Evolutionary conservation across 2,329 filamentous ascomycete species (phyloP), one percentile per base, ranked within the genome.

Genomic region (Mariannaea sp.): DNA sequence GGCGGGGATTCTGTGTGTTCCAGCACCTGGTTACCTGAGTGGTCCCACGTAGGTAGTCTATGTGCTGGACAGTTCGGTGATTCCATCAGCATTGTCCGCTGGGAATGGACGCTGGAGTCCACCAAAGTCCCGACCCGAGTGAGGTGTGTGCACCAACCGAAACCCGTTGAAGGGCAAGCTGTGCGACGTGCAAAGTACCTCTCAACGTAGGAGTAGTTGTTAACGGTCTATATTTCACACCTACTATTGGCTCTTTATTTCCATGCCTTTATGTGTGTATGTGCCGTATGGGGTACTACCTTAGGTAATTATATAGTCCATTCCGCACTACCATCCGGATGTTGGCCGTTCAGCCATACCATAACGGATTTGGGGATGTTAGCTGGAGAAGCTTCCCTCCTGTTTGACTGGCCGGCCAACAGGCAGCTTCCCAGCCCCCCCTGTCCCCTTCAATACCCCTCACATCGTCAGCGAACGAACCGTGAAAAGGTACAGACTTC

Each of bases 351-450:
- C 44, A 40, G 14, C 50, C 38, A 38, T 41, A n/a, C 22, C 12
- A 35, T n/a, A 36, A 7, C 33, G 27, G 39, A 40, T 44, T 24
- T 33, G 14, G 27, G 19, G 32, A 26, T 29, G 22, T 32, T 14
- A 19, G 13, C 33, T 26, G 22, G 8, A 45, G 35, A 24, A 12
- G 7, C 26, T 7, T 47, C 29, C 45, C 36, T 16, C 29, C 26
- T 14, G 22, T 46, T 12, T 44, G 51, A 54, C 26, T 49, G 51
- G 51, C 51, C 51, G 29, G 35, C 27, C 42, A 46, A 52, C 49
- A 52, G 27, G 32, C 26, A 38, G n/a, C 22, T 5, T 35, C 32
- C n/a, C n/a, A 33, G 45, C 22, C 3, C 30, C 30, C 30, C 12
- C 12, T 12, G 7, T 29, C 26, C 12, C 12, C 7, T 12, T 29